Conservation (phyloP, 306 rosid genomes). For the Carpinus fangiana region DNA sequence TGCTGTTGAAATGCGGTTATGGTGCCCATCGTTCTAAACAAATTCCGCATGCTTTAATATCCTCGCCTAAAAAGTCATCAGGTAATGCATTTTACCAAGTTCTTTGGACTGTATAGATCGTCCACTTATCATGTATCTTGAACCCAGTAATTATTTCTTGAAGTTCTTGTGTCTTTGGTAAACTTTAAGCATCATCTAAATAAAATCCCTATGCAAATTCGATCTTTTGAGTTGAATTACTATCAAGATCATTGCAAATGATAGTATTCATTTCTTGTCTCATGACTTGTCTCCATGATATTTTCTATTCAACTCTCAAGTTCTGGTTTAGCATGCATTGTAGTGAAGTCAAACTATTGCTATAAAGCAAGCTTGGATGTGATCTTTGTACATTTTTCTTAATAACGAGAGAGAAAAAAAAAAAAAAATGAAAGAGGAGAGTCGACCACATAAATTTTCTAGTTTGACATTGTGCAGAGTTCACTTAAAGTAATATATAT, state of each 20-base stretch:
- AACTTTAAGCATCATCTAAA: slow-evolving; percentile 7
- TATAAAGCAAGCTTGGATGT: too few relatives aligned
- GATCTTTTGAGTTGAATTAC: neutral
- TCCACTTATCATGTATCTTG: neutral
- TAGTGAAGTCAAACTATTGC: neutral
- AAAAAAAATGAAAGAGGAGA: too few relatives aligned
- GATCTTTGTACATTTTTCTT: too few relatives aligned
- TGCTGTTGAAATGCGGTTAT: slow-evolving; percentile 50
- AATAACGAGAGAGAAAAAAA: too few relatives aligned
- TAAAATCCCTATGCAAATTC: neutral
- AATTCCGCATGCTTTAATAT: slow-evolving; percentile 41
- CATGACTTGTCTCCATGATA: slow-evolving; percentile 12
- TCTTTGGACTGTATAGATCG: slow-evolving; percentile 7
- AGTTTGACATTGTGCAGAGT: slow-evolving; percentile 1
- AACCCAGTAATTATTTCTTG: neutral
- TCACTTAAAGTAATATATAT: slow-evolving; percentile 13
- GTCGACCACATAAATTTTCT: neutral
- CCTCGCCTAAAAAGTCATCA: slow-evolving; percentile 55
- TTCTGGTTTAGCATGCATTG: neutral
- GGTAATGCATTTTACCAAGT: slow-evolving; percentile 39
- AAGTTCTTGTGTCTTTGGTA: neutral
- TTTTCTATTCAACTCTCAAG: neutral
- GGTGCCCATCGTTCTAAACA: slow-evolving; percentile 32
- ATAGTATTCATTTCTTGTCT: neutral
- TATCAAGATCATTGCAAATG: neutral